These are phyloP conservation scores for Trichoderma asperellum DNA, from an alignment of 2,329 filamentous ascomycete genomes.

Conservation along the genomic window DNA sequence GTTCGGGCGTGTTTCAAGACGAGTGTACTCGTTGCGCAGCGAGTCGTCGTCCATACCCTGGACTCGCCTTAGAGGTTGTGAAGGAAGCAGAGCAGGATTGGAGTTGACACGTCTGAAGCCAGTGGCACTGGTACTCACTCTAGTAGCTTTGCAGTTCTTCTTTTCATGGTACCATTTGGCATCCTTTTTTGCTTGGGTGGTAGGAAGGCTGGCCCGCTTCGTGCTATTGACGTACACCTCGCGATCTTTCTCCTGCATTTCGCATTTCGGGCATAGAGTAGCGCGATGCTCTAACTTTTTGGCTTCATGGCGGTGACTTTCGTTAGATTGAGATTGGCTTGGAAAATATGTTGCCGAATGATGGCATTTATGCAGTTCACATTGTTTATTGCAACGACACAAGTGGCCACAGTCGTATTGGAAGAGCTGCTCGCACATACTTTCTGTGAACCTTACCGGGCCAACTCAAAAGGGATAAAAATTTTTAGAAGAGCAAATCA, in stretches of 20 bases:
- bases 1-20: slow-evolving; percentile 2
- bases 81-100: neutral
- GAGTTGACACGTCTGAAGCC: neutral
- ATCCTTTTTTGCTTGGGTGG: neutral
- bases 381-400: slow-evolving; percentile 7
- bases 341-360: neutral
- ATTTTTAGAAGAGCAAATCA: neutral
- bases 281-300: neutral
- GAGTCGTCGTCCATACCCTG: neutral
- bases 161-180: neutral
- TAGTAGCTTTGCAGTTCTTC: neutral
- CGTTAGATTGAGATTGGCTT: neutral
- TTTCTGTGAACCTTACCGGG: neutral
- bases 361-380: neutral
- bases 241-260: neutral
- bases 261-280: slow-evolving; percentile 14
- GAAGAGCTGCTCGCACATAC: slow-evolving; percentile 35
- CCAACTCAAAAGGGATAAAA: neutral
- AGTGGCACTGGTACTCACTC: slow-evolving; percentile 2
- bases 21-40: slow-evolving; percentile 18
- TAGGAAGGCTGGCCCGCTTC: neutral
- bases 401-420: slow-evolving; percentile 35
- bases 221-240: slow-evolving; percentile 1
- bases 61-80: neutral
- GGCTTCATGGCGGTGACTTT: neutral